phyloP scores from a whole-genome alignment of 176 grass and related monocot species.

The Aegilops umbellulata region DNA sequence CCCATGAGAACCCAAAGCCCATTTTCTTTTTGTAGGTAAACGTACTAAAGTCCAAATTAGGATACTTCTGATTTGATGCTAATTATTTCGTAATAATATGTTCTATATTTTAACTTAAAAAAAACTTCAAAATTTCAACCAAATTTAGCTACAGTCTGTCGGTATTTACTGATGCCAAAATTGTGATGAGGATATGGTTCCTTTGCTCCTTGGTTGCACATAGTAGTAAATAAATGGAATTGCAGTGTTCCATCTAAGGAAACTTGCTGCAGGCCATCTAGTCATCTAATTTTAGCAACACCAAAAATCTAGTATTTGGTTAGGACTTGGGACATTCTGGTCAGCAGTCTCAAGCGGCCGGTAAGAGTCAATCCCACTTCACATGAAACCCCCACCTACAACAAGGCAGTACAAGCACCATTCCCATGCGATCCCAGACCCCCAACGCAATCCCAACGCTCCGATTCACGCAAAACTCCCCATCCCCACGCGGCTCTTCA shows the following conservation, averaged over 20 bases:
- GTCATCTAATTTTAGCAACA: not conserved
- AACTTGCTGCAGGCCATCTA: no score
- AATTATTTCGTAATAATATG: not conserved
- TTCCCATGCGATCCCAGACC: slow-evolving; percentile 21
- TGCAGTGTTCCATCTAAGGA: not conserved
- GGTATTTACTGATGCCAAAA: not conserved
- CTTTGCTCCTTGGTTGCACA: not conserved
- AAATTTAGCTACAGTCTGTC: not conserved
- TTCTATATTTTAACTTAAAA: not conserved
- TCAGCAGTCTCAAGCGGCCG: not conserved
- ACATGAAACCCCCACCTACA: not conserved
- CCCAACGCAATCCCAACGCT: slow-evolving; percentile 27
- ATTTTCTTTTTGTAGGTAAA: not conserved
- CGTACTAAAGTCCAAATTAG: not conserved
- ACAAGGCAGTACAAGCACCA: slow-evolving; percentile 12
- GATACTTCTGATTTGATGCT: not conserved
- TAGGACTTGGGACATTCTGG: not conserved
- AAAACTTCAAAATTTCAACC: not conserved
- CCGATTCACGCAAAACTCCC: slow-evolving; percentile 22
- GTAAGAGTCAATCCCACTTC: not conserved
- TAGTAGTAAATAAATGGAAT: not conserved
- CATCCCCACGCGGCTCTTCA: slow-evolving; percentile 18
- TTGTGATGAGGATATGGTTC: not conserved
- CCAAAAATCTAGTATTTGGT: not conserved
- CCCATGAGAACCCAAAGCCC: not conserved